phyloP scores from a whole-genome alignment of 2,329 filamentous ascomycete species.

The Microcyclospora tardicrescens region DNA sequence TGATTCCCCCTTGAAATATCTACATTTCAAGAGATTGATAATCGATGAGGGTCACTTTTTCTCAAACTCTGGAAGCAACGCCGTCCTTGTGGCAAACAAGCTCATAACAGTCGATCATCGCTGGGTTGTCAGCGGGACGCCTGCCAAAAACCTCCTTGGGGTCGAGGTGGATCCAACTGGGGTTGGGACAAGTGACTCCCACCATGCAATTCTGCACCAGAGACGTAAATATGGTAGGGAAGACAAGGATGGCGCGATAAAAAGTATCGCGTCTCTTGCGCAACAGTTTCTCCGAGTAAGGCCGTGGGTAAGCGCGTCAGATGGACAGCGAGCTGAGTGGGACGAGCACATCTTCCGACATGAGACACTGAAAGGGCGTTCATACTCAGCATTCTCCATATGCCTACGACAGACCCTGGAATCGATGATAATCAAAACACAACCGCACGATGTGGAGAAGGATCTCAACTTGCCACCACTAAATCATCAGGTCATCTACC shows the following conservation, averaged over 20 bases:
- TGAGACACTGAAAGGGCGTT: conserved; percentile 37
- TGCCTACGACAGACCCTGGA: conserved; percentile 60
- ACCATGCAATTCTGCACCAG: conserved; percentile 23
- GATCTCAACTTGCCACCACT: conserved; percentile 57
- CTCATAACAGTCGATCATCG: conserved; percentile 51
- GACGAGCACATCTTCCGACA: conserved; percentile 51
- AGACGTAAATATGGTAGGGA: conserved; percentile 28
- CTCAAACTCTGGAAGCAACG: conserved; percentile 52
- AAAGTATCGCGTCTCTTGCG: conserved; percentile 51
- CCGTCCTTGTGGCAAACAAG: conserved; percentile 40
- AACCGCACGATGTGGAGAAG: conserved; percentile 52
- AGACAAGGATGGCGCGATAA: conserved; percentile 35
- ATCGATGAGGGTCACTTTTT: conserved; percentile 86
- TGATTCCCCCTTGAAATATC: conserved; percentile 49
- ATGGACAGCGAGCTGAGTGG: conserved; percentile 55
- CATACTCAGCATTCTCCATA: conserved; percentile 51
- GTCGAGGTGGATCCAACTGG: conserved; percentile 48
- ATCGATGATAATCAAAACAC: conserved; percentile 69
- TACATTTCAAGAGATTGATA: conserved; percentile 81
- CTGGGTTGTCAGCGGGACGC: conserved; percentile 87
- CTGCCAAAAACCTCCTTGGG: conserved; percentile 70
- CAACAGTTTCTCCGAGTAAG: conserved; percentile 59
- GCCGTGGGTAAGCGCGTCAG: conserved; percentile 59
- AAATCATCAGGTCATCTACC: conserved; percentile 54
- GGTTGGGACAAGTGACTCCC: conserved; percentile 5